These are phyloP conservation scores for Sphagnurus paluster DNA, from an alignment of 1,284 basidiomycete genomes.

Conservation along the genomic window DNA sequence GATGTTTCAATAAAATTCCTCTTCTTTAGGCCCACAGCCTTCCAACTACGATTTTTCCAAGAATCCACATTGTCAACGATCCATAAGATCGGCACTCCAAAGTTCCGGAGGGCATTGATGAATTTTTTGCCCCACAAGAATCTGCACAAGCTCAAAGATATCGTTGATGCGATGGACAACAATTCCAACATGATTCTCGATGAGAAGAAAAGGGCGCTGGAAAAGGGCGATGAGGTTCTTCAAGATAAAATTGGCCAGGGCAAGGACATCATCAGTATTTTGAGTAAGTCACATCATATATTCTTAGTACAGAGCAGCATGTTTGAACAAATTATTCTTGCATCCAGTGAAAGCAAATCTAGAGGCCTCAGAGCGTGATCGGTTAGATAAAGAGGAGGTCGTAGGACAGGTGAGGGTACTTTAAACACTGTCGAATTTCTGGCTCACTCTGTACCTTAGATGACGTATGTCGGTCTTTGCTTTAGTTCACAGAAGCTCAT, in stretches of 20 bases:
- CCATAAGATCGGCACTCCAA: conserved; percentile 32
- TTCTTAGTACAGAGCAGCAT: too few species aligned
- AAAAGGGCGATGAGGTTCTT: conserved; percentile 33
- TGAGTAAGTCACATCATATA: conserved; percentile 37
- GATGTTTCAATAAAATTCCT: too few species aligned
- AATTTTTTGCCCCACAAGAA: conserved; percentile 33
- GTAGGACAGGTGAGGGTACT: conserved; percentile 22
- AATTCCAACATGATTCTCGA: conserved; percentile 38
- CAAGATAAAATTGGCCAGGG: conserved; percentile 33
- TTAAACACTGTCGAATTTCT: neutral
- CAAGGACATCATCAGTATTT: conserved; percentile 49
- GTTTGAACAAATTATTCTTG: neutral
- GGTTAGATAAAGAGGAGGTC: conserved; percentile 30
- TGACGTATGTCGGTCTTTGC: conserved; percentile 1
- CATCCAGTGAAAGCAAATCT: conserved; percentile 34
- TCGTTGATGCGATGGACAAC: conserved; percentile 38
- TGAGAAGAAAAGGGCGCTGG: conserved; percentile 37
- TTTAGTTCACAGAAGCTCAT: neutral
- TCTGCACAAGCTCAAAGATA: conserved; percentile 33
- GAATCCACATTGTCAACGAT: conserved; percentile 26
- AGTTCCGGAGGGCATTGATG: conserved; percentile 35
- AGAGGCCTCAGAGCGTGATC: conserved; percentile 28
- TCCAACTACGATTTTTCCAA: too few species aligned
- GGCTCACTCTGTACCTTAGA: neutral
- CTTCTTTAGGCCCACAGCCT: too few species aligned